Evolutionary conservation across 2,329 filamentous ascomycete genomes (phyloP), one percentile per base, ranked within the genome.

Genomic region (Orbilia brochopaga): DNA sequence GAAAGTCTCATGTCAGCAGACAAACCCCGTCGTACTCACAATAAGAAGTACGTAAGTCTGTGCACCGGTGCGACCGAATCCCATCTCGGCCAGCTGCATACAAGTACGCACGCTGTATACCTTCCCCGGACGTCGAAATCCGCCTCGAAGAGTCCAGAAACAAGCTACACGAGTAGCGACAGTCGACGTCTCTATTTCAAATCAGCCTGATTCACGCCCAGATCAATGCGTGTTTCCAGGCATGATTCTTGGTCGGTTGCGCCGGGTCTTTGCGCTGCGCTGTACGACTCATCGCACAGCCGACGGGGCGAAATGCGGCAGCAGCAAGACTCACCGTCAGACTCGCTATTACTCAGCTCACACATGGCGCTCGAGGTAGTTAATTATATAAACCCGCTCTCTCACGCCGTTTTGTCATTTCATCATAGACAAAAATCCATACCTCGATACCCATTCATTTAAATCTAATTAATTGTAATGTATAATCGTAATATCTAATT

Each of bases 401-500:
- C 27, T 32, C 27, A 4, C 27, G 27, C 27, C 27, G 27, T 32
- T 8, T 4, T 32, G 3, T 8, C 3, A 32, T 8, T 32, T 32
- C 27, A 42, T 42, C 37, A 44, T 44, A 44, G 40, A 44, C 27
- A 32, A 32, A 32, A 32, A 32, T 4, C 3, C 27, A 32, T 32
- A 4, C 8, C 27, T 32, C 27, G 8, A 32, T 32, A 32, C 27
- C 27, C 3, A 32, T 8, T 32, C 3, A 8, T 32, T 4, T 32
- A 32, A 32, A 32, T 32, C 3, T 8, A 4, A 8, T 3, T 32
- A 32, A 8, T 32, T 8, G 27, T 32, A 32, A 32, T 17, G 3
- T 17, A 4, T 44, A 44, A 44, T 44, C 46, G 46, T 53, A 64
- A 64, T 70, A 30, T 21, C 52, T 65, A 63, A 64, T 52, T 8